Percentiles rank a stretch among this genome's conserved stretches.
Conservation (phyloP, 768 basidiomycete genomes). For the Leccinum broughii region DNA sequence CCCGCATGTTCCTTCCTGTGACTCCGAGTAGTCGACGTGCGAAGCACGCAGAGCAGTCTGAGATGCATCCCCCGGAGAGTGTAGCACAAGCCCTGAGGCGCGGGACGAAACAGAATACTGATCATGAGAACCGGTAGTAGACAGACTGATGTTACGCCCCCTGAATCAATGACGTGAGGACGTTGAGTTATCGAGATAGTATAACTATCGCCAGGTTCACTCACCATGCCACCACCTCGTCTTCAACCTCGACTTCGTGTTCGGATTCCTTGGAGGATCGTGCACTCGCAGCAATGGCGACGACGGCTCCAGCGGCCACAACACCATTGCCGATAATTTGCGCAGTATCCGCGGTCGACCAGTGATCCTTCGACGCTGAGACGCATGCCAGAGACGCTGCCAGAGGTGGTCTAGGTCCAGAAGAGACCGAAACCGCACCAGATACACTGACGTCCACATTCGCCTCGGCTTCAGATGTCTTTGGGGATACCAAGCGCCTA, state of each 20-base stretch:
- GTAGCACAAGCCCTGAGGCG: not conserved
- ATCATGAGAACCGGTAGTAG: not conserved
- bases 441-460: not conserved
- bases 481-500: not conserved
- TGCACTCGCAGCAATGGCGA: not conserved
- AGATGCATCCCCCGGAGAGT: not conserved
- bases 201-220: not conserved
- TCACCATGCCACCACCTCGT: slow-evolving; percentile 4
- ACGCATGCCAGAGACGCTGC: not conserved
- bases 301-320: not conserved
- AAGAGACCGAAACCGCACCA: not conserved
- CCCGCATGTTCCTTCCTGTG: not conserved
- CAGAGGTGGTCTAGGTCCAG: not conserved
- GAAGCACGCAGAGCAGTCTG: not conserved
- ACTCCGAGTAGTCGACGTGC: not conserved
- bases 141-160: not conserved
- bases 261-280: not conserved
- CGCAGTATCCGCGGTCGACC: not conserved
- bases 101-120: not conserved
- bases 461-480: not conserved
- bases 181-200: not conserved
- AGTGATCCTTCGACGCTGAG: not conserved
- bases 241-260: not conserved
- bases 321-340: not conserved
- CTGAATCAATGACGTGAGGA: slow-evolving; percentile 3